Conservation (phyloP, 768 basidiomycete species). For the Tylopilus rubrobrunneus region DNA sequence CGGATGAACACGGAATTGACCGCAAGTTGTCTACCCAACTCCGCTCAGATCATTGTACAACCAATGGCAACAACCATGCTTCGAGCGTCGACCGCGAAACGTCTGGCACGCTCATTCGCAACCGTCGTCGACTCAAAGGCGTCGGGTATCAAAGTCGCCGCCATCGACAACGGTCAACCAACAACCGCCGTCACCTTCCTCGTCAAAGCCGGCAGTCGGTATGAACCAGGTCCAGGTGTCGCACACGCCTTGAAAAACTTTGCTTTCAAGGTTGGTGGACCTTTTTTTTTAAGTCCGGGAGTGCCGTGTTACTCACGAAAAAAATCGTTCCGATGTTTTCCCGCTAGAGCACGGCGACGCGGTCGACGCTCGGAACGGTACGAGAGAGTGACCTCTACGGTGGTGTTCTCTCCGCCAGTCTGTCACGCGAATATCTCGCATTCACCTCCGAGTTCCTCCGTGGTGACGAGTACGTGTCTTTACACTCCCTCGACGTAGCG, state of each 20-base stretch:
- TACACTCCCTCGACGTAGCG: neutral
- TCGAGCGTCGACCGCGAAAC: slow-evolving; percentile 57
- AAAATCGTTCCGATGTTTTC: neutral
- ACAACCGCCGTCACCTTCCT: slow-evolving; percentile 85
- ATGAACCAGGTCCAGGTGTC: slow-evolving; percentile 83
- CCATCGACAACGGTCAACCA: slow-evolving; percentile 77
- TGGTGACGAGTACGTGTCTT: slow-evolving; percentile 84
- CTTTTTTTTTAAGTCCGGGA: neutral
- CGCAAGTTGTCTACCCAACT: slow-evolving; percentile 16
- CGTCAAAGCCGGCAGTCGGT: slow-evolving; percentile 89
- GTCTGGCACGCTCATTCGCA: slow-evolving; percentile 70
- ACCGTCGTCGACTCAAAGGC: slow-evolving; percentile 65
- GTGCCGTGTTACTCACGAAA: neutral
- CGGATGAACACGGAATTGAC: slow-evolving; percentile 29
- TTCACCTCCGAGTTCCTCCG: slow-evolving; percentile 93
- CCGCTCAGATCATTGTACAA: slow-evolving; percentile 17
- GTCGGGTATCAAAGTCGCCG: slow-evolving; percentile 81
- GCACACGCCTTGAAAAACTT: slow-evolving; percentile 97
- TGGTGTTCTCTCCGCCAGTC: slow-evolving; percentile 79
- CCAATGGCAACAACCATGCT: slow-evolving; percentile 50
- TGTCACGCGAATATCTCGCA: slow-evolving; percentile 87
- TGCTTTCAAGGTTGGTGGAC: slow-evolving; percentile 90
- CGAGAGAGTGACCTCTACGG: slow-evolving; percentile 93
- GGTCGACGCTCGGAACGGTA: slow-evolving; percentile 86
- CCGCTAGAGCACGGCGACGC: slow-evolving; percentile 72